Percentiles rank a stretch among this genome's conserved stretches.
These are phyloP conservation scores for Eragrostis curvula DNA, from an alignment of 176 grass and related monocot species.

Conservation along the genomic window DNA sequence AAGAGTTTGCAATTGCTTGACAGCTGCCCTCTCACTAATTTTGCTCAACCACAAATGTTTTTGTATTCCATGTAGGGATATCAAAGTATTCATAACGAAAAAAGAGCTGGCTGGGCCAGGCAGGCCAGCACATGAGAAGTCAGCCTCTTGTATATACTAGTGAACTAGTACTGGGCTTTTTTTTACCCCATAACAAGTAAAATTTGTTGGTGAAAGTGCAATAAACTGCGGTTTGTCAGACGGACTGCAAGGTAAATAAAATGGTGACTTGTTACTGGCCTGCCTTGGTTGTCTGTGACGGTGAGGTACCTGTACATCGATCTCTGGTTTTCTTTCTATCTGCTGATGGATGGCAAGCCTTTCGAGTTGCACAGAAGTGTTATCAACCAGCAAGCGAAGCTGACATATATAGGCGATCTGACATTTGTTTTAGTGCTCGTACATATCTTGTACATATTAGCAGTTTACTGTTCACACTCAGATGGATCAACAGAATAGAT, in stretches of 20 bases:
- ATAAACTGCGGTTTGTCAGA: conserved; percentile 32
- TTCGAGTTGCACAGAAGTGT: background rate
- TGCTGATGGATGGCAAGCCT: background rate
- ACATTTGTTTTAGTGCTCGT: conserved; percentile 43
- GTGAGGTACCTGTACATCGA: background rate
- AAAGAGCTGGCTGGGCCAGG: background rate
- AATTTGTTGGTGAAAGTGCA: conserved; percentile 49
- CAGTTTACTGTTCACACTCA: conserved; percentile 22
- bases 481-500: conserved; percentile 34
- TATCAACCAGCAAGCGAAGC: conserved; percentile 28
- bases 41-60: conserved; percentile 2
- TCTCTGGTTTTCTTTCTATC: too few species aligned
- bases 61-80: conserved; percentile 42
- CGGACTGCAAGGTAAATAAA: conserved; percentile 50
- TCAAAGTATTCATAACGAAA: conserved; percentile 36
- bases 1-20: background rate
- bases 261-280: background rate
- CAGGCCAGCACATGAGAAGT: conserved; percentile 15
- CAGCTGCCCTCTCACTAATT: background rate
- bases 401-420: conserved; percentile 43
- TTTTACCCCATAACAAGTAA: background rate
- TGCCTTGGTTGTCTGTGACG: background rate
- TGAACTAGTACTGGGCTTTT: conserved; percentile 8
- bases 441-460: conserved; percentile 43
- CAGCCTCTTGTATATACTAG: conserved; percentile 29